A percentile compares a stretch with the other conserved stretches of the same genome.
phyloP scores from a whole-genome alignment of 75 land plant genomes.

The Sequoiadendron giganteum region DNA sequence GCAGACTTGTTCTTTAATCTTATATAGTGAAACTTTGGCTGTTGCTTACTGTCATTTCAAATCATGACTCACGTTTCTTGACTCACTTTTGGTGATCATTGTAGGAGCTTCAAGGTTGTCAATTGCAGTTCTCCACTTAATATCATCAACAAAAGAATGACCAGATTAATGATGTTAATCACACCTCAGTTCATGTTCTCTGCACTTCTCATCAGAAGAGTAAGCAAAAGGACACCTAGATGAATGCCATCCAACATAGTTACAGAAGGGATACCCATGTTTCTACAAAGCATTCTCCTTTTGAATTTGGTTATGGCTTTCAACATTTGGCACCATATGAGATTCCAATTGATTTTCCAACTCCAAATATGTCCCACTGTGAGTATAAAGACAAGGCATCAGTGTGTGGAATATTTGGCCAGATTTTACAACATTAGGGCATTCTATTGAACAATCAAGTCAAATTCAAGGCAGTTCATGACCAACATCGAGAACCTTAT shows the following conservation, averaged over 20 bases:
- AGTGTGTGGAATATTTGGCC: background rate
- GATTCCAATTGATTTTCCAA: background rate
- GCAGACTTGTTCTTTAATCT: background rate
- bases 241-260: background rate
- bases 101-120: background rate
- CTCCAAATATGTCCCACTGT: background rate
- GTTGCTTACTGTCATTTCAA: background rate
- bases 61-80: no score
- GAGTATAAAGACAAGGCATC: background rate
- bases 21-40: background rate
- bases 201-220: background rate
- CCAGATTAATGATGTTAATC: background rate
- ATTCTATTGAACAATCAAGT: no score
- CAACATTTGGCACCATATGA: background rate
- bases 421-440: no score
- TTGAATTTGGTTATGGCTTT: background rate
- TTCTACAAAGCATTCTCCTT: background rate
- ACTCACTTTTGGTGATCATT: background rate
- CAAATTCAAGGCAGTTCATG: no score
- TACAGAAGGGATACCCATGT: no score
- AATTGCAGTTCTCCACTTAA: background rate
- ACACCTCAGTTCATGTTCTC: background rate
- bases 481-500: background rate
- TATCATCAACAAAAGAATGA: no score
- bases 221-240: background rate